Evolutionary conservation across 2,329 filamentous ascomycete genomes (phyloP).

Genomic region (Pestalotiopsis sp.): DNA sequence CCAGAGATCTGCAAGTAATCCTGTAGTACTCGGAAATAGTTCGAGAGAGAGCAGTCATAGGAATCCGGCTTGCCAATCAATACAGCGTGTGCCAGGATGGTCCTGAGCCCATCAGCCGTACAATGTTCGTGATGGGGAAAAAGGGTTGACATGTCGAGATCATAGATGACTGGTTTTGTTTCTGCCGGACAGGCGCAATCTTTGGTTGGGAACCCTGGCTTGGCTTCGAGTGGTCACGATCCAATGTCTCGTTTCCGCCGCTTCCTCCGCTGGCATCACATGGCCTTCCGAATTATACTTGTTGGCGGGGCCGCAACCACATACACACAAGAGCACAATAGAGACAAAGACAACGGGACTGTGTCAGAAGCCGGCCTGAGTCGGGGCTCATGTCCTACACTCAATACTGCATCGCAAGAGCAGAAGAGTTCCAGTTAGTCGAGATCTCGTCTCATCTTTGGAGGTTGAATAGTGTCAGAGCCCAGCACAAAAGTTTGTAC

Average conservation of each 20-base stretch:
- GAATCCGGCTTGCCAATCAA: neutral
- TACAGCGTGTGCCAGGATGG: neutral
- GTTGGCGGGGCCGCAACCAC: neutral
- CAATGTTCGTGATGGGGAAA: neutral
- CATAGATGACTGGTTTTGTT: neutral
- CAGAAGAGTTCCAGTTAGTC: neutral
- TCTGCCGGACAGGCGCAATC: neutral
- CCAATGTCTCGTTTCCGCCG: conserved; percentile 8
- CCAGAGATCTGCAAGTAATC: neutral
- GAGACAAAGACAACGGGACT: neutral
- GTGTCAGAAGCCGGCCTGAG: neutral
- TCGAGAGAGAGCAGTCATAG: neutral
- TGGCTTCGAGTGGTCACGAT: neutral
- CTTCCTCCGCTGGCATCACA: conserved; percentile 10
- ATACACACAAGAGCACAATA: neutral
- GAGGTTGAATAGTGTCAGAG: neutral
- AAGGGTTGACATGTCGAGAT: neutral
- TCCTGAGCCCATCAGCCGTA: neutral
- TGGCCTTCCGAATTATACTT: conserved; percentile 2
- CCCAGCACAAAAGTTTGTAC: neutral
- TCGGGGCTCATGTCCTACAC: neutral
- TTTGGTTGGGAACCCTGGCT: neutral
- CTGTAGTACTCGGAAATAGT: neutral
- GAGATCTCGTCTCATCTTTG: conserved; percentile 1
- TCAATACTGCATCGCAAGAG: neutral